These are phyloP conservation scores for Penicillium thymicola DNA, from an alignment of 2,329 filamentous ascomycete species.

Conservation along the genomic window DNA sequence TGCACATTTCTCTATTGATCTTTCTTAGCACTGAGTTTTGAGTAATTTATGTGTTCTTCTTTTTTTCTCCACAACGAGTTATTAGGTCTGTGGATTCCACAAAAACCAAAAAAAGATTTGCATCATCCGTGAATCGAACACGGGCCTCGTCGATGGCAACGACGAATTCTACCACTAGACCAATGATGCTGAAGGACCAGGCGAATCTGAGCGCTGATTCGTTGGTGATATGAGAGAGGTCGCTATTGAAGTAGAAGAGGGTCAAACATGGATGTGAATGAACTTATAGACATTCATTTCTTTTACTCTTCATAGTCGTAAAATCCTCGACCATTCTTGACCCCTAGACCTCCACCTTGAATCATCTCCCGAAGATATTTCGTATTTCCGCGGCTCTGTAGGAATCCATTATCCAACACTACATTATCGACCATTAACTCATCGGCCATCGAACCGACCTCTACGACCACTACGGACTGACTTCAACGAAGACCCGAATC, in stretches of 20 bases:
- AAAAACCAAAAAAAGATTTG: conserved; percentile 9
- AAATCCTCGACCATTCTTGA: conserved; percentile 35
- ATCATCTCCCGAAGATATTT: conserved; percentile 34
- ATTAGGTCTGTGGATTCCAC: background rate
- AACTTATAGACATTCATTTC: background rate
- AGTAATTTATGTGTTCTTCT: background rate
- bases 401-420: too few species aligned
- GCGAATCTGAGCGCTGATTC: conserved; percentile 3
- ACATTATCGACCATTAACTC: too few species aligned
- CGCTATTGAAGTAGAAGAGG: background rate
- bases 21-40: background rate
- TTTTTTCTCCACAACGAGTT: background rate
- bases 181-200: conserved; percentile 35
- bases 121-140: conserved; percentile 47
- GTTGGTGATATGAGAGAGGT: background rate
- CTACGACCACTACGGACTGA: too few species aligned
- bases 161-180: conserved; percentile 48
- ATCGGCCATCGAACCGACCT: too few species aligned
- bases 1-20: background rate
- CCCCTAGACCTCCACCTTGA: conserved; percentile 30
- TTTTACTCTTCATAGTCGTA: conserved; percentile 27
- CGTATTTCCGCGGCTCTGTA: conserved; percentile 29
- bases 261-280: background rate
- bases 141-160: conserved; percentile 48
- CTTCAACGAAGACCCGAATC: too few species aligned